phyloP scores from a whole-genome alignment of 2,329 filamentous ascomycete species.

The Huntiella decipiens region DNA sequence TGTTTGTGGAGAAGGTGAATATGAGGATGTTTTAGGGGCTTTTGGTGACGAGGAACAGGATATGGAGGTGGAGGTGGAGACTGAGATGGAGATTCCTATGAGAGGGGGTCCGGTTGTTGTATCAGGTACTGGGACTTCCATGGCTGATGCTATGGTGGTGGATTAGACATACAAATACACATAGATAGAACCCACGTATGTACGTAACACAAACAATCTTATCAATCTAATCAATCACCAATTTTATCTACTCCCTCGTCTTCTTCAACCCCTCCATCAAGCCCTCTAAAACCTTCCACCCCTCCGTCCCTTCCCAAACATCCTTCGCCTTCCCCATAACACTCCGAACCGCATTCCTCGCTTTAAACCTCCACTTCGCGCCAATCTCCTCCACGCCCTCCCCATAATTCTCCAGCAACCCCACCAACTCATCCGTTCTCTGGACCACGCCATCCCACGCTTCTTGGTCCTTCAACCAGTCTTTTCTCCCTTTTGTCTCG shows the following conservation, averaged over 20 bases:
- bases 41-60: conserved; percentile 13
- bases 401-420: conserved; percentile 66
- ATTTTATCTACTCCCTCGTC: background rate
- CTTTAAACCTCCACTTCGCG: conserved; percentile 73
- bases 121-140: background rate
- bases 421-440: conserved; percentile 64
- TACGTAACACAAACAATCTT: too few species aligned
- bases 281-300: conserved; percentile 42
- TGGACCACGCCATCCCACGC: conserved; percentile 56
- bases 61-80: background rate
- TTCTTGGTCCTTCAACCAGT: conserved; percentile 33
- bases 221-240: background rate
- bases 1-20: conserved; percentile 18
- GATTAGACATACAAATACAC: background rate
- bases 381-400: conserved; percentile 47
- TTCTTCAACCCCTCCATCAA: conserved; percentile 35
- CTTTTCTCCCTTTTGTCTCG: conserved; percentile 10
- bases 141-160: background rate
- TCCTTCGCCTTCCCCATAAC: conserved; percentile 69
- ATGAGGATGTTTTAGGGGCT: conserved; percentile 20
- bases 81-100: background rate
- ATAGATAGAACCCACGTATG: too few species aligned
- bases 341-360: conserved; percentile 62
- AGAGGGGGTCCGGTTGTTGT: background rate
- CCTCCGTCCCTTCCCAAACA: conserved; percentile 58